phyloP scores from a whole-genome alignment of 306 rosid species.

The Cercis canadensis region DNA sequence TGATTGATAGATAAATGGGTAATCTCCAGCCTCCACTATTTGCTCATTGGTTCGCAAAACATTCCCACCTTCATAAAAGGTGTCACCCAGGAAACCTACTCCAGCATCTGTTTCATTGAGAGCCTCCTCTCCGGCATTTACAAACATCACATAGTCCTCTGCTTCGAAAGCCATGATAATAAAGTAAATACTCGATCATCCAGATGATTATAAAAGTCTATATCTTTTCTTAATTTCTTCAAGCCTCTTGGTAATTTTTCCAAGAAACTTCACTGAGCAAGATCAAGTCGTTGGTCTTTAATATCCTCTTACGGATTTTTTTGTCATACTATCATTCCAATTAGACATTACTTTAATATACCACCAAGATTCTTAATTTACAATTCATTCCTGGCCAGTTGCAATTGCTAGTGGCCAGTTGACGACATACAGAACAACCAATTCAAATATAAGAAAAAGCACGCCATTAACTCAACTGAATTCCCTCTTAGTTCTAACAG shows the following conservation, averaged over 20 bases:
- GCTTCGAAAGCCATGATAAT: constrained; percentile 40
- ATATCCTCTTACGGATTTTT: neutral
- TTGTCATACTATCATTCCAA: neutral
- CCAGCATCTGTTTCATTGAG: constrained; percentile 56
- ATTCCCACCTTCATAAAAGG: constrained; percentile 69
- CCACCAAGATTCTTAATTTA: too few species aligned
- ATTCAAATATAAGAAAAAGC: neutral
- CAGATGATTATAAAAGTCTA: constrained; percentile 12
- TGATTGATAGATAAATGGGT: constrained; percentile 69
- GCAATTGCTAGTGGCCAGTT: too few species aligned
- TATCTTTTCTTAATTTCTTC: constrained; percentile 2
- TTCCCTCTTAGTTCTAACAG: neutral
- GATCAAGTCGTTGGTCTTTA: neutral
- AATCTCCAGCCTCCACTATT: constrained; percentile 70
- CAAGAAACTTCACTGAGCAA: constrained; percentile 9
- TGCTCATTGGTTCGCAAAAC: constrained; percentile 69
- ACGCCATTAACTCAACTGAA: neutral
- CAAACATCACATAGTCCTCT: constrained; percentile 74
- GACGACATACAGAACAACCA: neutral
- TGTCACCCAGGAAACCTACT: constrained; percentile 58
- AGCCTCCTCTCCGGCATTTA: constrained; percentile 82
- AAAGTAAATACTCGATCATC: constrained; percentile 32
- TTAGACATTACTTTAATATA: neutral
- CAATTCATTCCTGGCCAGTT: too few species aligned
- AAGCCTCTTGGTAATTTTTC: constrained; percentile 1